Evolutionary conservation across 163 green algal genomes (phyloP), one percentile per base, ranked within the genome.

Genomic region (Scenedesmus sp.): DNA sequence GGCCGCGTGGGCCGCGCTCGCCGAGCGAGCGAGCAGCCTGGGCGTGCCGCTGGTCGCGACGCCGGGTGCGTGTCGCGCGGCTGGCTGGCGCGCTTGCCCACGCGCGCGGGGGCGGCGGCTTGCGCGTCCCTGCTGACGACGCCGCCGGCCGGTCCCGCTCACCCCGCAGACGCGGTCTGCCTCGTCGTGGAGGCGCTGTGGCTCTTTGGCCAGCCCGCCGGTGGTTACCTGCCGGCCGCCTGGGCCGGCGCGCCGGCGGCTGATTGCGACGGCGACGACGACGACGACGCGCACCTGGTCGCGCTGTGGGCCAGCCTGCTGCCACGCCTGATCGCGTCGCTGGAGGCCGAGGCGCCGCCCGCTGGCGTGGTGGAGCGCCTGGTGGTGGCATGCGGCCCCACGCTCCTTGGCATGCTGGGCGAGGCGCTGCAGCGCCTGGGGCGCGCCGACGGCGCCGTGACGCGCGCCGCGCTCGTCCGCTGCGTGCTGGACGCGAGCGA

Each of bases 321-420:
- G 31, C 29, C 39, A 11, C 14, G 20, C 3, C 51, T 76, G 51
- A 22, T 76, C 6, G 15, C 51, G 5, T n/a, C 36, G 1, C 11
- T 76, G 13, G 67, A 76, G 44, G 42, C 67, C 29, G 64, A 29
- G 11, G 1, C 1, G 28, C n/a, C 10, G 28, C 13, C 22, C n/a
- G 58, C 26, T 20, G 58, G 28, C 15, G 13, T 10, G n/a, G 10
- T 65, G 4, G 50, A 53, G 24, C 5, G 11, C 26, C 33, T 11
- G 1, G 24, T 66, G 9, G 26, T 76, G 10, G 20, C 67, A 29
- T 50, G 50, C 20, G 67, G 29, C 15, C n/a, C 67, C 2, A 7
- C 64, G 26, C 67, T 76, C 31, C 34, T 76, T n/a, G 67, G 29
- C 26, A 64, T 76, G 67, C 36, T 76, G 20, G 50, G 28, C 20